Base-by-base conservation (phyloP, 2,329 filamentous ascomycete species). In the Trichoderma koningiopsis region DNA sequence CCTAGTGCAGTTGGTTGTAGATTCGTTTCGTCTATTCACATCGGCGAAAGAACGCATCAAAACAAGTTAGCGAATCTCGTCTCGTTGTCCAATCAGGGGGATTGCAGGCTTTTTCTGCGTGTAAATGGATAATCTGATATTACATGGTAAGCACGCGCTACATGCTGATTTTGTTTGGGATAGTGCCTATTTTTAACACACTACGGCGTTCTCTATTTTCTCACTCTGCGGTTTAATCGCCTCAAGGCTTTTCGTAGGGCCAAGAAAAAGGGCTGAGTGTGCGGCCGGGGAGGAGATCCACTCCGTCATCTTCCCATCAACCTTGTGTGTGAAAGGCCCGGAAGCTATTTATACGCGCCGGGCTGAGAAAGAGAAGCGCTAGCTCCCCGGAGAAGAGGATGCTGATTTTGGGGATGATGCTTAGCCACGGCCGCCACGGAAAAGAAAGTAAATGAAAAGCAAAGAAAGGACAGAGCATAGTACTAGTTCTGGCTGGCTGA, bases 331-430 rank as follows among this genome's bases (percentile, higher is more conserved):
- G 7, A 43, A 59, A 33, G 47, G 22, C 14, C 40, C 63, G 63
- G 63, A 52, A 58, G 59, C 55, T 58, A 67, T 59, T 67, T 35
- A 67, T 67, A 59, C 55, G 27, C 35, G 35, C 63, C 63, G 63
- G 63, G 55, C 53, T 40, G 63, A 37, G 24, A 57, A 58, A 24
- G 10, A 35, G 29, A 47, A 35, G 24, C 43, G 24, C 13, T 56
- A 40, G 49, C 19, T 55, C 49, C 49, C 11, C n/a, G 22, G 24
- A 24, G 29, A 7, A 49, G 58, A 49, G 5, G 4, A 40, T 8
- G 13, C 24, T 22, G 40, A 43, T 3, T 31, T 13, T 24, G 49
- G n/a, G n/a, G n/a, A 29, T 19, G 60, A 35, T 14, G 43, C 5
- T 58, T 47, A 58, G 33, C n/a, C 56, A 29, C 31, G 55, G 24